Evolutionary conservation across 2,329 filamentous ascomycete genomes (phyloP).

Genomic region (Colletotrichum theobromicola): DNA sequence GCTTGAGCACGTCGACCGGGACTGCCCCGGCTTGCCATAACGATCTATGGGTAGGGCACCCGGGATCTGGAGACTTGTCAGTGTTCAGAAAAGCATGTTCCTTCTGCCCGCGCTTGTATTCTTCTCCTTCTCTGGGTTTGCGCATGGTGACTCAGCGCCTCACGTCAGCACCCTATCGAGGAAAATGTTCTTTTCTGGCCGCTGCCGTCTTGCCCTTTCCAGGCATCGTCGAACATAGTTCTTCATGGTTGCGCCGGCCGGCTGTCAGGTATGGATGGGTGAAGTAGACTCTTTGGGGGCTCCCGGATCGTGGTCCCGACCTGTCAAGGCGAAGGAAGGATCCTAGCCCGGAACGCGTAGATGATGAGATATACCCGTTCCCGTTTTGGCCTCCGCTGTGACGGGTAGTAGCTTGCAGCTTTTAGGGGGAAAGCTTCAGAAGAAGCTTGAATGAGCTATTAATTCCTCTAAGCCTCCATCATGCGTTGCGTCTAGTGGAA

Average conservation of each 20-base stretch:
- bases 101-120: neutral
- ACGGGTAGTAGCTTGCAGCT: neutral
- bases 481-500: neutral
- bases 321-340: neutral
- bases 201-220: neutral
- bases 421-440: neutral
- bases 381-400: neutral
- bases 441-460: neutral
- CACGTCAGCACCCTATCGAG: slow-evolving; percentile 10
- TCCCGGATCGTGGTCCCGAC: neutral
- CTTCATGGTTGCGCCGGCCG: neutral
- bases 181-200: neutral
- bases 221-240: neutral
- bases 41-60: neutral
- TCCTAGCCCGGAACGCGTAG: neutral
- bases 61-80: neutral
- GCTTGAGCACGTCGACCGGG: neutral
- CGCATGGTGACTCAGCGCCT: slow-evolving; percentile 6
- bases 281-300: neutral
- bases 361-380: neutral
- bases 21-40: neutral
- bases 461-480: neutral
- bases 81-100: neutral
- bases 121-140: neutral
- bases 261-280: neutral